Evolutionary conservation across 2,329 filamentous ascomycete genomes (phyloP).

Genomic region (Aspergillus fumigatus): DNA sequence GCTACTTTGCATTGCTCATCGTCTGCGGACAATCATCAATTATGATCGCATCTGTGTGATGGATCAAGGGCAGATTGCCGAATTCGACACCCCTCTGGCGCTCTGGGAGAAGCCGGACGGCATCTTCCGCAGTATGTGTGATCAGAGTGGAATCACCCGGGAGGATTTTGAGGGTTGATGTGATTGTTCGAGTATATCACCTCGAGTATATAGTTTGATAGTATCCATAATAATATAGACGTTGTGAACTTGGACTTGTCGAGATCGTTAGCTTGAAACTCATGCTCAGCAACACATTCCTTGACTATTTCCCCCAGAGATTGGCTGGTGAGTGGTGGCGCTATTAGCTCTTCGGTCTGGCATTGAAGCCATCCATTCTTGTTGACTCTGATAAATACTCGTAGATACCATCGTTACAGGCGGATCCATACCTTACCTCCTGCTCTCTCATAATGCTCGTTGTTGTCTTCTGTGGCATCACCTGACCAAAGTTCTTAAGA

Average conservation of each 20-base stretch:
- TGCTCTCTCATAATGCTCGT: too few relatives aligned
- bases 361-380: background rate
- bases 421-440: background rate
- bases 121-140: conserved; percentile 88
- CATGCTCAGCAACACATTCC: too few relatives aligned
- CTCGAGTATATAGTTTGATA: background rate
- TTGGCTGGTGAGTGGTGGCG: too few relatives aligned
- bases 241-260: too few relatives aligned
- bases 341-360: too few relatives aligned
- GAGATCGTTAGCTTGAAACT: too few relatives aligned
- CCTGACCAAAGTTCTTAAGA: too few relatives aligned
- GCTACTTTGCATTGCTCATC: conserved; percentile 83
- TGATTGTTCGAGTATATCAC: background rate
- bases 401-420: too few relatives aligned
- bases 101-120: conserved; percentile 66
- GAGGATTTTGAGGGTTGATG: conserved; percentile 31
- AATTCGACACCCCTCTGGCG: conserved; percentile 45
- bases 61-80: conserved; percentile 78
- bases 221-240: too few relatives aligned
- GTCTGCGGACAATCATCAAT: conserved; percentile 79
- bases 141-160: conserved; percentile 68
- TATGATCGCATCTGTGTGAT: conserved; percentile 95
- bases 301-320: too few relatives aligned
- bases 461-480: too few relatives aligned
- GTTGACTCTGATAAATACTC: background rate